Evolutionary conservation across 2,329 filamentous ascomycete genomes (phyloP).

Genomic region (Xylaria sp.): DNA sequence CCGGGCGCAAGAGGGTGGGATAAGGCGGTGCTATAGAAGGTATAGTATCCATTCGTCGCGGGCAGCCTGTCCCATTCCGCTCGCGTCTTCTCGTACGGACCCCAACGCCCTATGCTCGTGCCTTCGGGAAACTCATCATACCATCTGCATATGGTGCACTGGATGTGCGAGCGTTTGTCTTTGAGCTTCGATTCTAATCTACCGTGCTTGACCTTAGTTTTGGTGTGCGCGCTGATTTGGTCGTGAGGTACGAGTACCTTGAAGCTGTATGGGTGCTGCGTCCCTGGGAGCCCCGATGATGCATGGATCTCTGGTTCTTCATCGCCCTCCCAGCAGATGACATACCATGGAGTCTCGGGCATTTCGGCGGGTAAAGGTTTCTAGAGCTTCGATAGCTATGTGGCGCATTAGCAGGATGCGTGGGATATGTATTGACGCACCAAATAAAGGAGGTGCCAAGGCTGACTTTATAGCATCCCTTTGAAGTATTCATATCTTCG

Average conservation of each 20-base stretch:
- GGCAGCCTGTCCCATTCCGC: constrained; percentile 15
- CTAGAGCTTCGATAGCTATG: background rate
- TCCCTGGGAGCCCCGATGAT: background rate
- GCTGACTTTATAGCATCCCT: background rate
- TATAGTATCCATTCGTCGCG: background rate
- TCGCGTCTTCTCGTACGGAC: background rate
- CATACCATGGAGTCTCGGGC: background rate
- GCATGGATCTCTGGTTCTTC: background rate
- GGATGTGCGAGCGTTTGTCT: background rate
- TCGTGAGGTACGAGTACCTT: constrained; percentile 9
- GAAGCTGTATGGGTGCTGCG: background rate
- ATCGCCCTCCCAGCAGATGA: constrained; percentile 5
- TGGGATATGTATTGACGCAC: background rate
- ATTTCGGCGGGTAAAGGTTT: background rate
- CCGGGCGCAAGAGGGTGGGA: background rate
- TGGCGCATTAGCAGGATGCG: background rate
- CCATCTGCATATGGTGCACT: background rate
- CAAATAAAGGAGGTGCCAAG: no score
- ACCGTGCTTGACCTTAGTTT: background rate
- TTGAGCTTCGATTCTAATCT: background rate
- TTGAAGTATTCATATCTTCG: background rate
- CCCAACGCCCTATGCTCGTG: background rate
- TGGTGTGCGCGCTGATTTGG: background rate
- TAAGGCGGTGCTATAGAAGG: background rate
- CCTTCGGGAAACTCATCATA: background rate